Conservation (phyloP, 176 grass and related monocot species). For the Carex pumila region DNA sequence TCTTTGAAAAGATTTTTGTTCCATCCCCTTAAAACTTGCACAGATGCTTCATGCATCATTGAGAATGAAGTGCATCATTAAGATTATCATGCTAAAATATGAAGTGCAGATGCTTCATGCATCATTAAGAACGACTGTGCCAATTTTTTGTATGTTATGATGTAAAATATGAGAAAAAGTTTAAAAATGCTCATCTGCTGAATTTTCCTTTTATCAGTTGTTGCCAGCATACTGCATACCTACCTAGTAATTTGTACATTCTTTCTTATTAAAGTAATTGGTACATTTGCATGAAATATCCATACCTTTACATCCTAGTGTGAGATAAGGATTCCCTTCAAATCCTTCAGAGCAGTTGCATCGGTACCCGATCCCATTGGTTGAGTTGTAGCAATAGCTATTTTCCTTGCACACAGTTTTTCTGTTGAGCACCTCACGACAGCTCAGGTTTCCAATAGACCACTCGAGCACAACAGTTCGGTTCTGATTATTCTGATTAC, state of each 20-base stretch:
- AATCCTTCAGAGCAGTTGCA: constrained; percentile 40
- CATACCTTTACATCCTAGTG: neutral
- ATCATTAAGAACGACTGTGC: neutral
- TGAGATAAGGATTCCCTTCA: constrained; percentile 42
- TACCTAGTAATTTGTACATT: too few species aligned
- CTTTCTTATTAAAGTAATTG: too few species aligned
- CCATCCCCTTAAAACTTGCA: neutral
- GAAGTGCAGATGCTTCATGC: too few species aligned
- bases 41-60: neutral
- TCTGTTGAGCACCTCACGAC: neutral
- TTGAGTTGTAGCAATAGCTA: constrained; percentile 24
- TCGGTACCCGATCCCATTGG: constrained; percentile 40
- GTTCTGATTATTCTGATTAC: neutral
- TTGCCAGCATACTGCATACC: too few species aligned
- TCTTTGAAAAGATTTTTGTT: neutral
- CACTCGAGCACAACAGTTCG: constrained; percentile 43
- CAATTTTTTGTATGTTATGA: neutral
- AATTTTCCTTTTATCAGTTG: neutral
- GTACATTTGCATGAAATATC: neutral
- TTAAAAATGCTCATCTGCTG: neutral
- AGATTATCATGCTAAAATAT: too few species aligned
- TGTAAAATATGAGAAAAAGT: neutral
- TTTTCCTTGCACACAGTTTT: constrained; percentile 21
- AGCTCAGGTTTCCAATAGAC: constrained; percentile 39
- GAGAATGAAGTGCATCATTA: too few species aligned